Conservation (phyloP, 108 stramenopile species). For the Stephanodiscus triporus region DNA sequence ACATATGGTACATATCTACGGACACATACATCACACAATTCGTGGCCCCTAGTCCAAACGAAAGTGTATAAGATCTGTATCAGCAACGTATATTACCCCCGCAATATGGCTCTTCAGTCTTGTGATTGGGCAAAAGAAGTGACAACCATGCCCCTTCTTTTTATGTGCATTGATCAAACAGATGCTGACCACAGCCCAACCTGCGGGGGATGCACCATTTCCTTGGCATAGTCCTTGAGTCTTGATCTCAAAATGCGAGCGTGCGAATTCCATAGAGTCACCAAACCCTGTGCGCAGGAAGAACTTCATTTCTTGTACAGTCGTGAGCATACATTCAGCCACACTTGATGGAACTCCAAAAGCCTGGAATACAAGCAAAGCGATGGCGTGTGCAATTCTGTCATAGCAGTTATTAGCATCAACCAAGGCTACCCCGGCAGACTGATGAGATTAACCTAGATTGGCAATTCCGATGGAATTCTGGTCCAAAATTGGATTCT, state of each 20-base stretch:
- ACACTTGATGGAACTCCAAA: not conserved
- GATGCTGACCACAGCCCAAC: slow-evolving; percentile 4
- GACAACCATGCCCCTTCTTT: not conserved
- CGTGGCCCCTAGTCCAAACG: too few species aligned
- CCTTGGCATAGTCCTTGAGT: slow-evolving; percentile 9
- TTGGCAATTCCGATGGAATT: too few species aligned
- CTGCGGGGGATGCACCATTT: not conserved
- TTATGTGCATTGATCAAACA: not conserved
- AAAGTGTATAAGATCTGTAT: not conserved
- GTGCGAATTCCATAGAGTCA: slow-evolving; percentile 1
- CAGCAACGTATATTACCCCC: not conserved
- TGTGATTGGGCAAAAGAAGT: slow-evolving; percentile 1
- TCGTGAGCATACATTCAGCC: slow-evolving; percentile 2
- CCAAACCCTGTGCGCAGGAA: slow-evolving; percentile 35
- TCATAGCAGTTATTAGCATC: slow-evolving; percentile 35
- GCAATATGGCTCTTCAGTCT: not conserved
- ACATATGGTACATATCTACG: too few species aligned
- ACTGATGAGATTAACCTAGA: too few species aligned
- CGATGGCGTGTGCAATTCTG: slow-evolving; percentile 9
- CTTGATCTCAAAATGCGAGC: slow-evolving; percentile 1
- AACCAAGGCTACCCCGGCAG: not conserved
- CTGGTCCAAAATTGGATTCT: too few species aligned
- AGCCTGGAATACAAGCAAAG: not conserved
- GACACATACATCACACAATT: too few species aligned
- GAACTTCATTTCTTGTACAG: slow-evolving; percentile 29